Base-by-base conservation (phyloP, 2,329 filamentous ascomycete species). In the Aureobasidium sp. region DNA sequence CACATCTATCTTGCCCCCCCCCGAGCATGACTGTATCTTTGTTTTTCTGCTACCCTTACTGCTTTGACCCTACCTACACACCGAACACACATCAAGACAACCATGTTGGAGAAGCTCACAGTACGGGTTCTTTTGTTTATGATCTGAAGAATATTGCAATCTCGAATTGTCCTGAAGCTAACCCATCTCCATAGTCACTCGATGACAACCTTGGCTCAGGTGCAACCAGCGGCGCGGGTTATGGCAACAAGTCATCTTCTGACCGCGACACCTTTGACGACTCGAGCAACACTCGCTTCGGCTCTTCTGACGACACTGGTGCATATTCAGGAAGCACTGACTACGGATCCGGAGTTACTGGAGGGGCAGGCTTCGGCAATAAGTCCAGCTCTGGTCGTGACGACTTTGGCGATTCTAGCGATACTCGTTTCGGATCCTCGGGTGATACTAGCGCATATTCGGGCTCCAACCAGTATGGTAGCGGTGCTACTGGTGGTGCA, bases 361-460 rank as follows among this genome's bases (percentile, higher is more conserved):
- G 21, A 2, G 42, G 27, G n/a, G 70, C 36, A 32, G 51, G 51
- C 3, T 55, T 70, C 67, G 13, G 53, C 41, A 57, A 57, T 41
- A 57, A 37, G 32, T 72, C 71, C 9, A 66, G 67, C 0, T 71
- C 69, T 5, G 68, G 69, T 36, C 71, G 73, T 14, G 71, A 73
- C 3, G 72, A 72, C 11, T 73, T 73, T 59, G 75, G 72, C 42
- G 34, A 37, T 27, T 42, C 37, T 14, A 59, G 51, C 36, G 42
- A 41, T 21, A 58, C 59, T 45, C 42, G 51, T 30, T 41, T 39
- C 8, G 32, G 53, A 34, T 55, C 51, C 3, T 42, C 37, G 8
- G 29, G 39, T 16, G 36, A 55, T 3, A 53, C 49, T 53, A 21
- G 25, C 13, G 36, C 39, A 1, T 58, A 58, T 25, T 51, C 49